phyloP scores from a whole-genome alignment of 352 stramenopile genomes.

The Phytophthora cajani region DNA sequence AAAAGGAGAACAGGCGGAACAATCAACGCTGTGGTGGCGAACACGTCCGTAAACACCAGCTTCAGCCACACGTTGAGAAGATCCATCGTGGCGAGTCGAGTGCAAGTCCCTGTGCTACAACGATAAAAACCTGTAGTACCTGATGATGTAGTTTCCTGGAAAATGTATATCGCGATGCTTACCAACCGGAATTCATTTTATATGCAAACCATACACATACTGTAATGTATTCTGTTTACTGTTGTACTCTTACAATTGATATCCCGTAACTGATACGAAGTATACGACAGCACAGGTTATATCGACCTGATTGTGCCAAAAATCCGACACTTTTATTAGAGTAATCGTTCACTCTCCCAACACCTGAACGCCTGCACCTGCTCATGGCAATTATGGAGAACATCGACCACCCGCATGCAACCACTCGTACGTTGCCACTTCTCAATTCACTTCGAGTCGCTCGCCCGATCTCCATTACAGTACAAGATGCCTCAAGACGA shows the following conservation, averaged over 20 bases:
- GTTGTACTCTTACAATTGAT: too few relatives aligned
- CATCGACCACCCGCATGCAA: neutral
- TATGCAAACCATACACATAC: too few relatives aligned
- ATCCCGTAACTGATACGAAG: too few relatives aligned
- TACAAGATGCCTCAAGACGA: conserved; percentile 27
- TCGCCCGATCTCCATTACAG: neutral
- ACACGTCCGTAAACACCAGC: conserved; percentile 9
- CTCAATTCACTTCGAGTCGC: conserved; percentile 13
- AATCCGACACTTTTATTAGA: neutral
- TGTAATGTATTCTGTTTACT: too few relatives aligned
- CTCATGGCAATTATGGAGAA: conserved; percentile 9
- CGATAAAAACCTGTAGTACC: neutral
- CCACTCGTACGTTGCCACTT: conserved; percentile 4
- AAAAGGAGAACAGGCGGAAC: neutral
- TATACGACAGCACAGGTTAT: neutral
- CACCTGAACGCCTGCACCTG: conserved; percentile 4
- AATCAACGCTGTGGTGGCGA: conserved; percentile 9
- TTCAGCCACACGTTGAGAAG: conserved; percentile 24
- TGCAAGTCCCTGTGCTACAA: neutral
- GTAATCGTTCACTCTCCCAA: conserved; percentile 9
- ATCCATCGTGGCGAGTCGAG: conserved; percentile 14
- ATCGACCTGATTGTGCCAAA: conserved; percentile 3
- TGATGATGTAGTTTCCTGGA: neutral
- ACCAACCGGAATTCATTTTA: too few relatives aligned
- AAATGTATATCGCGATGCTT: too few relatives aligned